phyloP scores from a whole-genome alignment of 768 basidiomycete genomes.

The Pulveroboletus sp. region DNA sequence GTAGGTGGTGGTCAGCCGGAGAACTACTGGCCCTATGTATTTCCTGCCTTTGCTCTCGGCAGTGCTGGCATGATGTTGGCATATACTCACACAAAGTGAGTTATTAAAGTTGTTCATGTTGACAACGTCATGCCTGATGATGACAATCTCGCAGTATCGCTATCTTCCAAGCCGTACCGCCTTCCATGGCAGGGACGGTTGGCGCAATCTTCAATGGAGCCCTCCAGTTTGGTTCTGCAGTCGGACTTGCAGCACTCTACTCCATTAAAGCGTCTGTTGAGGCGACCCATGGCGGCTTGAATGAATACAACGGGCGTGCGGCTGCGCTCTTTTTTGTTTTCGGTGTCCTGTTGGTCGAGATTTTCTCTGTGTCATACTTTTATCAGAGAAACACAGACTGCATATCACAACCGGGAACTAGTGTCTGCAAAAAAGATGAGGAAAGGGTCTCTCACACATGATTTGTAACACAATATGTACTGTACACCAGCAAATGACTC shows the following conservation, averaged over 20 bases:
- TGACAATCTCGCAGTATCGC: conserved; percentile 39
- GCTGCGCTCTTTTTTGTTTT: conserved; percentile 47
- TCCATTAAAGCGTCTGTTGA: conserved; percentile 49
- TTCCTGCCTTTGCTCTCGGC: conserved; percentile 51
- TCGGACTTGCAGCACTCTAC: conserved; percentile 47
- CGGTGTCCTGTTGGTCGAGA: conserved; percentile 33
- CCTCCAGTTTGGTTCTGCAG: conserved; percentile 51
- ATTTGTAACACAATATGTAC: too few relatives aligned
- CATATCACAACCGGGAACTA: background rate
- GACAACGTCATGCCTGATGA: background rate
- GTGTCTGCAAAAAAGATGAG: background rate
- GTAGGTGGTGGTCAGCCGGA: conserved; percentile 39
- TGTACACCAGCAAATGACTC: too few relatives aligned
- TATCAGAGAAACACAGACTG: conserved; percentile 25
- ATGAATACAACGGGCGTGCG: conserved; percentile 39
- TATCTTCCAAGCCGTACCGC: conserved; percentile 46
- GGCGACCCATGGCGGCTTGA: conserved; percentile 27
- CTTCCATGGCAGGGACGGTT: conserved; percentile 48
- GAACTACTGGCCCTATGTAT: conserved; percentile 45
- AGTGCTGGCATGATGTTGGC: conserved; percentile 43
- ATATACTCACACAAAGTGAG: conserved; percentile 50
- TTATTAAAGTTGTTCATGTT: background rate
- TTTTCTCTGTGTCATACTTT: conserved; percentile 34
- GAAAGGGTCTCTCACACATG: too few relatives aligned
- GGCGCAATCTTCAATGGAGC: conserved; percentile 56